Base-by-base conservation (phyloP, 2,329 filamentous ascomycete genomes). In the Calonectria honghensis region DNA sequence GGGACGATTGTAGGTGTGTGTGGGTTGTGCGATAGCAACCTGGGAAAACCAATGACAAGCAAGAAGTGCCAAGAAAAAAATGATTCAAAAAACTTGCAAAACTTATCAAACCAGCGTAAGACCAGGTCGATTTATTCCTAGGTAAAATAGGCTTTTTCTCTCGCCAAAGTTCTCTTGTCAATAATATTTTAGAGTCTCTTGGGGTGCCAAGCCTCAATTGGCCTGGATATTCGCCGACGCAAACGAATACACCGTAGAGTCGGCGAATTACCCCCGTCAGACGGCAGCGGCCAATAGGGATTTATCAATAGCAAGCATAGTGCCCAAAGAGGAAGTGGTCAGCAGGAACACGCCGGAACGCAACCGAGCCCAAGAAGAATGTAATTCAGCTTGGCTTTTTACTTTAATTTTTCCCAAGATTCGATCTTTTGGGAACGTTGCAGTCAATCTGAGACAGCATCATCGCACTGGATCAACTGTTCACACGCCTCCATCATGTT, bases 171-270 rank as follows among this genome's bases (percentile, higher is more conserved):
- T n/a, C 41, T 20, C n/a, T 16, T 41, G 6, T 61, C 32, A 32
- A 61, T 39, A 27, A 61, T 61, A 41, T 41, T 61, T 61, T 41
- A 41, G 57, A 27, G n/a, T 41, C 13, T 24, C 14, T 37, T 20
- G 4, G 18, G 35, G 14, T 4, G 4, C 13, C 18, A 18, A 45
- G n/a, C 4, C 32, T 16, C n/a, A 0, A 39, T 39, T 61, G 54
- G 54, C 14, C 18, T 61, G 54, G 24, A 41, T 61, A 61, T 61
- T 61, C 57, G 35, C 57, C 57, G 57, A 61, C 18, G 29, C 20
- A 31, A 20, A n/a, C 27, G 39, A 65, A 65, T 45, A 48, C 61
- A 65, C 61, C 61, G 39, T 32, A 41, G 1, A 24, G 16, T 65
- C 61, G 61, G 61, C 39, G 61, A 65, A 48, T 39, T 61, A 45